A percentile compares a stretch with the other conserved stretches of the same genome.
These are phyloP conservation scores for Fomitopsis palustris DNA, from an alignment of 1,284 basidiomycete genomes.

Conservation along the genomic window DNA sequence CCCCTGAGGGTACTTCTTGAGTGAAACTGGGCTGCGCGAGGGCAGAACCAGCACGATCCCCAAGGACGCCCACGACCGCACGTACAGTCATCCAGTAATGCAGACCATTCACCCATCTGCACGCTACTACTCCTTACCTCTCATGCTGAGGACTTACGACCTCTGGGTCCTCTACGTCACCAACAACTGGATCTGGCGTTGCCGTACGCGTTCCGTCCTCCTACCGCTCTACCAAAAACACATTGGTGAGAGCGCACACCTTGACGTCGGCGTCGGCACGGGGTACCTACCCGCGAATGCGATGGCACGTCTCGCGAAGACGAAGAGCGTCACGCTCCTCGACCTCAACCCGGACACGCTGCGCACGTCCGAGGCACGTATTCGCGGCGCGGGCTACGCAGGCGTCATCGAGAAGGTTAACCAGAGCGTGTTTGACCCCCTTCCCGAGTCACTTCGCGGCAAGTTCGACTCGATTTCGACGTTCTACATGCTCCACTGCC, in stretches of 20 bases:
- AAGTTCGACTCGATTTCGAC: conserved; percentile 21
- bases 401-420: conserved; percentile 15
- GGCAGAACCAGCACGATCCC: too few relatives aligned
- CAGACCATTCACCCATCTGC: too few relatives aligned
- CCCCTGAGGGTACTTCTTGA: too few relatives aligned
- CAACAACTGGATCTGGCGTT: conserved; percentile 16
- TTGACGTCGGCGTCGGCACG: conserved; percentile 23
- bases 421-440: conserved; percentile 19
- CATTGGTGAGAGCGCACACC: conserved; percentile 17
- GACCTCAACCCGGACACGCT: conserved; percentile 23
- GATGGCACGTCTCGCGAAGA: conserved; percentile 12
- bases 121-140: too few relatives aligned
- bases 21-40: too few relatives aligned
- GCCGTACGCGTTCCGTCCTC: conserved; percentile 14
- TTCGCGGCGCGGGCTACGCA: conserved; percentile 15
- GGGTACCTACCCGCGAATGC: conserved; percentile 21
- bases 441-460: conserved; percentile 10
- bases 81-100: too few relatives aligned
- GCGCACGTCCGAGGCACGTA: conserved; percentile 6
- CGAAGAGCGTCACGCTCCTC: conserved; percentile 16
- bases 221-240: conserved; percentile 21
- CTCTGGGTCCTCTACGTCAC: neutral
- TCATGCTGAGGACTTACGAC: neutral
- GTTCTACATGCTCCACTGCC: conserved; percentile 24
- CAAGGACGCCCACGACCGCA: too few relatives aligned